Conservation (phyloP, 805 yeast species). For the Nakazawaea populi region DNA sequence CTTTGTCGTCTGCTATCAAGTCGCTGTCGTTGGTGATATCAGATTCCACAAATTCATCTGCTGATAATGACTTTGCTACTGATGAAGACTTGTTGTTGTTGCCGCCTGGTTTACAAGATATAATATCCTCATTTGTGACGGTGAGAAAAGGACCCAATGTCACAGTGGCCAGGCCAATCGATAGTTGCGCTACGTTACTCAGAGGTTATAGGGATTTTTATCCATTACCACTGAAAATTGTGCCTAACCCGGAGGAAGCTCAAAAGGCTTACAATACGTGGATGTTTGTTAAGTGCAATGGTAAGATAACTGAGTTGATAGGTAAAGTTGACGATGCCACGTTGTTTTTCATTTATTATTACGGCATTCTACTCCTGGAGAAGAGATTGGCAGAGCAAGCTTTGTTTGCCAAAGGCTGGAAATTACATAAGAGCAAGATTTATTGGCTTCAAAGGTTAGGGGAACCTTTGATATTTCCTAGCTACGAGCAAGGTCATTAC, state of each 20-base stretch:
- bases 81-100: slow-evolving; percentile 8
- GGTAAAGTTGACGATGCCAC: slow-evolving; percentile 7
- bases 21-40: slow-evolving; percentile 2
- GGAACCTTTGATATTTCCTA: slow-evolving; percentile 9
- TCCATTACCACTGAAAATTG: slow-evolving; percentile 5
- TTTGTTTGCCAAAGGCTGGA: slow-evolving; percentile 10
- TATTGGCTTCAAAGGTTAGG: slow-evolving; percentile 10
- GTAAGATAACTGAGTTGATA: slow-evolving; percentile 6
- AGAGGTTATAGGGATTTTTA: slow-evolving; percentile 8
- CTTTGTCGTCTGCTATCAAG: slow-evolving; percentile 5
- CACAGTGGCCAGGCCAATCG: slow-evolving; percentile 1
- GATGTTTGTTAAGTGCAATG: slow-evolving; percentile 6
- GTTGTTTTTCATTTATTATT: slow-evolving; percentile 9
- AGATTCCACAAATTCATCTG: background rate
- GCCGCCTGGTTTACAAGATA: slow-evolving; percentile 18
- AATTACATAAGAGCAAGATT: slow-evolving; percentile 8
- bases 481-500: slow-evolving; percentile 9
- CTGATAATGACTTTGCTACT: background rate
- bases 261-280: slow-evolving; percentile 9
- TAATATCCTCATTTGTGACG: slow-evolving; percentile 17
- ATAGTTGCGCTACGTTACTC: slow-evolving; percentile 1
- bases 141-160: slow-evolving; percentile 1
- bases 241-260: slow-evolving; percentile 5
- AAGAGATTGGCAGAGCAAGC: slow-evolving; percentile 4
- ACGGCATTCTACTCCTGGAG: slow-evolving; percentile 6